Evolutionary conservation across 768 basidiomycete genomes (phyloP).

Genomic region (Daedalea quercina): DNA sequence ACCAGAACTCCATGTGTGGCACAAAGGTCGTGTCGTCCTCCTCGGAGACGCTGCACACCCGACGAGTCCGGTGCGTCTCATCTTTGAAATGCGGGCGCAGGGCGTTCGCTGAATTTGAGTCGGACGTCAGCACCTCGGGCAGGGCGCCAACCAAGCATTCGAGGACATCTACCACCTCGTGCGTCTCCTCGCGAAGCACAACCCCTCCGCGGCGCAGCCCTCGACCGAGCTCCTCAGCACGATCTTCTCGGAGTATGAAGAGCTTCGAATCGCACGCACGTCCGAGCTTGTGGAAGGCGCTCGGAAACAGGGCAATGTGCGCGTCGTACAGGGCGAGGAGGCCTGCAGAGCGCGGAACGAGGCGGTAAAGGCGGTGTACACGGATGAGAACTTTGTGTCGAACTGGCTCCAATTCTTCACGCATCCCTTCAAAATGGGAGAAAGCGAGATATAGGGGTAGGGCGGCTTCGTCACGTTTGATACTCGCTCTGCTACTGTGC

Average conservation of each 20-base stretch:
- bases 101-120: no score
- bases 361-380: conserved; percentile 12
- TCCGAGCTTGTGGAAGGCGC: conserved; percentile 29
- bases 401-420: not conserved
- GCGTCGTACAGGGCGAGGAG: conserved; percentile 27
- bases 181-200: conserved; percentile 26
- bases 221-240: conserved; percentile 22
- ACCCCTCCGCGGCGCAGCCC: conserved; percentile 20
- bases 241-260: conserved; percentile 30
- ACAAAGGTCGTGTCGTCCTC: conserved; percentile 34
- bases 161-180: conserved; percentile 34
- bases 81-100: not conserved
- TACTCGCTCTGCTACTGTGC: no score
- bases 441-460: conserved; percentile 1
- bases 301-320: conserved; percentile 27
- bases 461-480: no score
- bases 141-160: conserved; percentile 40
- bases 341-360: conserved; percentile 26
- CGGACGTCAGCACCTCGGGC: conserved; percentile 34
- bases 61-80: conserved; percentile 34
- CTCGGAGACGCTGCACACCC: conserved; percentile 42
- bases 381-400: conserved; percentile 1
- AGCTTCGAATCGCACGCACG: conserved; percentile 29
- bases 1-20: conserved; percentile 33
- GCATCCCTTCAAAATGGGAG: not conserved